Base-by-base conservation (phyloP, 345 rosid species). In the Boechera retrofracta region DNA sequence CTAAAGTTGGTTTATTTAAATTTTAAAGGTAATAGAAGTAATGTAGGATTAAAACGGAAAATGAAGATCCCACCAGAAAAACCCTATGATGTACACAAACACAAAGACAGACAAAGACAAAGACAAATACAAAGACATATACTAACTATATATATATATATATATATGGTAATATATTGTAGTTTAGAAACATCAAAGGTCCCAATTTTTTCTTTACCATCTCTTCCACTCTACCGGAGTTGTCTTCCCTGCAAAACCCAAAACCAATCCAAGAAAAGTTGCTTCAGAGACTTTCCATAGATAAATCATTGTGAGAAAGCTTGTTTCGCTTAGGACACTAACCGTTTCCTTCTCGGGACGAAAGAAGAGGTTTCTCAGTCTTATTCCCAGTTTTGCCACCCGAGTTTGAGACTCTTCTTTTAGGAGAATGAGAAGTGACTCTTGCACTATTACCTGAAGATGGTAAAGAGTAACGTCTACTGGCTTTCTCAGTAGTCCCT, bases 351-450 rank as follows among this genome's bases (percentile, higher is more conserved):
- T 93, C 96, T 83, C 79, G 78, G 31, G 87, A 82, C 5, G 84
- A 60, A 44, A 67, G 45, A 55, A 74, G 52, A 54, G 83, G 69
- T 77, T 78, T 89, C 66, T 88, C 94, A 0, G 80, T 77, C 81
- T 88, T 89, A 76, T 64, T 89, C 44, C 85, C 82, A 4, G 68
- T 84, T 75, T 90, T 91, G 51, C 90, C 85, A 54, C 90, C 83
- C 2, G 86, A 54, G 71, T 79, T 77, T 72, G 79, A 84, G 61
- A 70, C 75, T 80, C 86, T 90, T 51, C 89, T 83, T 81, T 91
- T 94, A 3, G 98, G 94, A 71, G 96, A 89, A 66, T 86, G 88
- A 5, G 94, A 89, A 74, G 84, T 89, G 71, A 88, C 81, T 79
- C 85, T 89, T 65, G 77, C 73, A 72, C 80, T 73, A 63, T 85